Percentiles rank a stretch among this genome's conserved stretches.
Conservation (phyloP, 257 asterid species). For the Ophiorrhiza pumila region DNA sequence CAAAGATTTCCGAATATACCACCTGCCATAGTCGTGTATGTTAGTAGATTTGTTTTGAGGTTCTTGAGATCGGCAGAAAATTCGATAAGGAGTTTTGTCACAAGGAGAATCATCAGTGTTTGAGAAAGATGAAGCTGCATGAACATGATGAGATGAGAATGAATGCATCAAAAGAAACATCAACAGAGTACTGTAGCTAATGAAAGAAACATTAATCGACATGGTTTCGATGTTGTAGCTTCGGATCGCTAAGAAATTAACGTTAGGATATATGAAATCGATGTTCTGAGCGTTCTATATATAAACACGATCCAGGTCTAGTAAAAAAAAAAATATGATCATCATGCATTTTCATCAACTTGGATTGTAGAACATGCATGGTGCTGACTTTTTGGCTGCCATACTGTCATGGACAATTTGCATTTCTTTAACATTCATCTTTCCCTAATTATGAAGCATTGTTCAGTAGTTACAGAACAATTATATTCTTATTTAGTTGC, state of each 20-base stretch:
- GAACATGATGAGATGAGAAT: background rate
- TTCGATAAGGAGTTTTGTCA: slow-evolving; percentile 24
- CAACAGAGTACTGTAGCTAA: background rate
- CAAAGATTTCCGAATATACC: slow-evolving; percentile 19
- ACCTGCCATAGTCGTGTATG: slow-evolving; percentile 24
- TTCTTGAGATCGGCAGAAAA: slow-evolving; percentile 18
- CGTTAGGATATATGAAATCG: background rate
- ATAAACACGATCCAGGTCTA: no score
- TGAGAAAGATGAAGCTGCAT: slow-evolving; percentile 14
- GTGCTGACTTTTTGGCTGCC: background rate
- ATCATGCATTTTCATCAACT: background rate
- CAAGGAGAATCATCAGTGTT: slow-evolving; percentile 20
- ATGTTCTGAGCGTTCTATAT: no score
- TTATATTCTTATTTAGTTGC: no score
- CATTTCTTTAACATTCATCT: background rate
- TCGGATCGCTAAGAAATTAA: background rate
- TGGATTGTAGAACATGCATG: background rate
- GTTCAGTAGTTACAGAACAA: no score
- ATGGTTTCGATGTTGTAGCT: background rate
- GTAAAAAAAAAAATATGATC: no score
- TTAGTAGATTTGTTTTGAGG: slow-evolving; percentile 25
- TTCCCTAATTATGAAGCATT: no score
- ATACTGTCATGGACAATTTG: background rate
- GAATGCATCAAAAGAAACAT: background rate
- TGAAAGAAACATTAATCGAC: background rate